These are phyloP conservation scores for Penicillium sp. DNA, from an alignment of 2,329 filamentous ascomycete species.

Conservation along the genomic window DNA sequence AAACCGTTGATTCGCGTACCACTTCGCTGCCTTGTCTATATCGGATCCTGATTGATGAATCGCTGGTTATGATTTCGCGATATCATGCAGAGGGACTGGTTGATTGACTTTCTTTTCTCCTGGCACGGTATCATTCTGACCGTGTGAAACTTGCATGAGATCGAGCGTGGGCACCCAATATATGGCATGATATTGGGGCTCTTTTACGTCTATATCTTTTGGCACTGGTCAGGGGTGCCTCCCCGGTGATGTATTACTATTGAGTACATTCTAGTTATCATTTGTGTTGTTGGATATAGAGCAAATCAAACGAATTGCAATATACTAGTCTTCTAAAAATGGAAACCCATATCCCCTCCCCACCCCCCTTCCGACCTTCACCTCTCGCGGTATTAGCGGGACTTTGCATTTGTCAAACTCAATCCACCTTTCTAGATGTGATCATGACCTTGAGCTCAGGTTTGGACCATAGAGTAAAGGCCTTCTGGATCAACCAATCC, in stretches of 20 bases:
- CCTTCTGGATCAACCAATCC: background rate
- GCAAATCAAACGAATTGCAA: conserved; percentile 18
- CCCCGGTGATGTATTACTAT: conserved; percentile 38
- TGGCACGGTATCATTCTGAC: background rate
- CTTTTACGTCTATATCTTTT: conserved; percentile 5
- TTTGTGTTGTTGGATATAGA: conserved; percentile 22
- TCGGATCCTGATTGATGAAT: conserved; percentile 7
- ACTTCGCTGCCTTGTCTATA: background rate
- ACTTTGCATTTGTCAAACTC: too few relatives aligned
- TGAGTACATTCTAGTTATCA: conserved; percentile 30
- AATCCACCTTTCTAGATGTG: background rate
- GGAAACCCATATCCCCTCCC: background rate
- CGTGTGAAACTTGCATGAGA: background rate
- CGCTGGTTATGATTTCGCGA: conserved; percentile 8
- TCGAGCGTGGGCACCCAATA: background rate
- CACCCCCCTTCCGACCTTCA: too few relatives aligned
- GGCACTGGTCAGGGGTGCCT: conserved; percentile 4
- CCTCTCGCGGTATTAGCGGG: too few relatives aligned
- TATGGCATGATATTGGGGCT: background rate
- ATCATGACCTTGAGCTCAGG: background rate
- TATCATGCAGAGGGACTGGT: conserved; percentile 3
- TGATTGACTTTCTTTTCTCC: background rate
- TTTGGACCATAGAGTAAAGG: background rate
- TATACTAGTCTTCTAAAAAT: background rate
- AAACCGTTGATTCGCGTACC: conserved; percentile 21